Conservation (phyloP, 1,284 basidiomycete genomes). For the Trametes pubescens region DNA sequence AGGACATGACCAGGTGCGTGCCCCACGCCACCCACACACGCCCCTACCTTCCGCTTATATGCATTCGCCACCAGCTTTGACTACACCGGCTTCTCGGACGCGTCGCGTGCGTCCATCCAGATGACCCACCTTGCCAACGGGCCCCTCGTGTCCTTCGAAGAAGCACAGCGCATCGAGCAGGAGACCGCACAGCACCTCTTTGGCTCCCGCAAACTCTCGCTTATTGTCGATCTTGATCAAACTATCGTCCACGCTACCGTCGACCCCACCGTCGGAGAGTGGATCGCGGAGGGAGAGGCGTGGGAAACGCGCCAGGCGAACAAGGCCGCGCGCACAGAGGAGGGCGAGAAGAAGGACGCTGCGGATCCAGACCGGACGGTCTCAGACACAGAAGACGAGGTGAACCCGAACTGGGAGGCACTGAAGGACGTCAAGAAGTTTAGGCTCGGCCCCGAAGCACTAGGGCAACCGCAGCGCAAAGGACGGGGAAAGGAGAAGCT, state of each 20-base stretch:
- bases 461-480: conserved; percentile 58
- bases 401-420: conserved; percentile 90
- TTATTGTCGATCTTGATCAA: conserved; percentile 98
- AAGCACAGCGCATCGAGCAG: conserved; percentile 88
- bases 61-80: conserved; percentile 64
- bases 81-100: conserved; percentile 86
- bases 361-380: conserved; percentile 37
- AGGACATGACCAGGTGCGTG: conserved; percentile 89
- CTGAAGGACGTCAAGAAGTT: conserved; percentile 91
- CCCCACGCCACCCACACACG: background rate
- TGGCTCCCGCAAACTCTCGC: conserved; percentile 81
- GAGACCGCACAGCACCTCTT: conserved; percentile 85
- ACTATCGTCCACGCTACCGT: conserved; percentile 99
- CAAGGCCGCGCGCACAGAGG: conserved; percentile 41
- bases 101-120: conserved; percentile 82
- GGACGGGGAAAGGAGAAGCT: conserved; percentile 67
- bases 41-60: background rate
- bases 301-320: conserved; percentile 68
- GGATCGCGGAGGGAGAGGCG: conserved; percentile 86
- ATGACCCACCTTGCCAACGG: conserved; percentile 87
- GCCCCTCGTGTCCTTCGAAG: conserved; percentile 82
- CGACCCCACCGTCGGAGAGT: conserved; percentile 97
- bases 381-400: conserved; percentile 59
- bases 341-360: conserved; percentile 8
- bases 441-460: conserved; percentile 83